phyloP scores from a whole-genome alignment of 305 asterid species.

The Withania somnifera region DNA sequence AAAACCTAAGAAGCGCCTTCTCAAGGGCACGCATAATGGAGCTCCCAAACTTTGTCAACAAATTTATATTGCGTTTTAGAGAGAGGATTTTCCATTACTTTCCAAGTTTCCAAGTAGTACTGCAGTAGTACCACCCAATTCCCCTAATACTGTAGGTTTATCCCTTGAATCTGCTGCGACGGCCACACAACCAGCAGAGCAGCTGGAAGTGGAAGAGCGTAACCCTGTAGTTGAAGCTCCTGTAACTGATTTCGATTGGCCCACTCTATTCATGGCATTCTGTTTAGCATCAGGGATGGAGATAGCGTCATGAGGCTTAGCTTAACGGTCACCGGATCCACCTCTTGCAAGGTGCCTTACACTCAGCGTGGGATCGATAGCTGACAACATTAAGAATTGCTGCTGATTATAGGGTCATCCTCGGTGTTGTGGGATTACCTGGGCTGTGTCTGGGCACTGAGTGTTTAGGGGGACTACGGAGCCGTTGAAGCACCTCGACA shows the following conservation, averaged over 20 bases:
- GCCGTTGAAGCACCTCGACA: too few relatives aligned
- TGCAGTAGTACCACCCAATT: background rate
- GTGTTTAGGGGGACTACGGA: too few relatives aligned
- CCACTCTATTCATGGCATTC: background rate
- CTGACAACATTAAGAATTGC: too few relatives aligned
- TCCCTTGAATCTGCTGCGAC: background rate
- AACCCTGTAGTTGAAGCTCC: background rate
- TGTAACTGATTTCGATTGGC: background rate
- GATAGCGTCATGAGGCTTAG: too few relatives aligned
- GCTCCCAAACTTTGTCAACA: background rate
- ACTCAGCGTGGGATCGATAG: too few relatives aligned
- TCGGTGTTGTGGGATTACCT: too few relatives aligned
- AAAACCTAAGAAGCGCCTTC: background rate
- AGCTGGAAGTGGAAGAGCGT: background rate
- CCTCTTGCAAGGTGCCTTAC: too few relatives aligned
- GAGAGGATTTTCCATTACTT: background rate
- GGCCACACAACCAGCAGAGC: background rate
- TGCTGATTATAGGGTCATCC: too few relatives aligned
- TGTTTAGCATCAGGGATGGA: background rate
- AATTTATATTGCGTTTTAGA: background rate
- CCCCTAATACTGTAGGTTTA: background rate
- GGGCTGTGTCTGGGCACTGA: too few relatives aligned
- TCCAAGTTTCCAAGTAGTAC: background rate
- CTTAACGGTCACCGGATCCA: too few relatives aligned
- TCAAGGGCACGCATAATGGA: background rate